Base-by-base conservation (phyloP, 2,329 filamentous ascomycete species). In the Cytospora piceicola region DNA sequence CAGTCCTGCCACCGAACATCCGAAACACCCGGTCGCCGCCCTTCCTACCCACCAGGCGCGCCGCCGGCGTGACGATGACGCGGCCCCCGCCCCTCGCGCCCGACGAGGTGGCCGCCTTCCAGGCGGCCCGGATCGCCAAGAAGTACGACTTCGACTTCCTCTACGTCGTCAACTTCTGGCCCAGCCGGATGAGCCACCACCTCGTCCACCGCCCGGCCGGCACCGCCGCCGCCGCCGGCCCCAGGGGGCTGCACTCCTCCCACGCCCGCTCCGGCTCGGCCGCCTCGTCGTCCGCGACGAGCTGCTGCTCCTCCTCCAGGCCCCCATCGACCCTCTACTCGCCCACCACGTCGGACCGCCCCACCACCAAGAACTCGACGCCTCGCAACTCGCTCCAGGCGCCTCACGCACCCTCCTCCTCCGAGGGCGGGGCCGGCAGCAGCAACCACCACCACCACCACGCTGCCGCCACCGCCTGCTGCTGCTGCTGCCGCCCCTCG, bases 111-210 rank as follows among this genome's bases (percentile, higher is more conserved):
- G 84, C 83, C 3, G 85, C 85, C 9, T 81, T 85, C 56, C 80
- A 85, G 72, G 83, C 83, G 9, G 83, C 84, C 1, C 78, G 82
- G 36, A 85, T 88, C 49, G 85, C 85, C 6, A 79, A 77, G 4
- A 80, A 81, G 61, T 86, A 86, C 72, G 79, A 84, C 61, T 86
- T 88, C 61, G 83, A 86, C 69, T 77, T 88, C 29, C 78, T 87
- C 15, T 88, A 88, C 69, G 80, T 88, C 34, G 81, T 87, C 68
- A 86, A 84, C 68, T 75, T 88, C 17, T 87, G 85, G 85, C 84
- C 85, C 4, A 77, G 72, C 46, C 68, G 72, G 46, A 71, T 73
- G 68, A 69, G 70, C 59, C 66, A 63, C 61, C 36, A n/a, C n/a
- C n/a, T n/a, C n/a, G n/a, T 63, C 68, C 36, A 71, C 71, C 8